phyloP scores from a whole-genome alignment of 352 stramenopile species.

The Pythium periplocum region DNA sequence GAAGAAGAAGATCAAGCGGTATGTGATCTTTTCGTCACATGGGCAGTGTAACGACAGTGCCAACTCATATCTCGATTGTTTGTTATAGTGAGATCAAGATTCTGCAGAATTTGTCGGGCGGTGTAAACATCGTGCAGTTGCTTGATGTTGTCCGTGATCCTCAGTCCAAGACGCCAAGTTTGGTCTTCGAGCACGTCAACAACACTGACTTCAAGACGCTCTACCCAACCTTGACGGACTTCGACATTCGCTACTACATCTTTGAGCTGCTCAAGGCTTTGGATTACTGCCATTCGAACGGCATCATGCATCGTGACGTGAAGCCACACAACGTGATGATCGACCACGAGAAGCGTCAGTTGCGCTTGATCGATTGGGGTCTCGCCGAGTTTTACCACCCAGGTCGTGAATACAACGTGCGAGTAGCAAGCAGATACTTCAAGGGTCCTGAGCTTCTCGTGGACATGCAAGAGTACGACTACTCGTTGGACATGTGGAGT shows the following conservation, averaged over 20 bases:
- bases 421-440: conserved; percentile 98
- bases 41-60: too few relatives aligned
- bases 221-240: conserved; percentile 98
- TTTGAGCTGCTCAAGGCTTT: conserved; percentile 95
- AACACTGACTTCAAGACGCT: conserved; percentile 99
- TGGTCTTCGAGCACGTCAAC: conserved; percentile 99
- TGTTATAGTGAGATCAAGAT: conserved; percentile 97
- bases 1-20: conserved; percentile 99
- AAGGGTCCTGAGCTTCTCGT: conserved; percentile 99
- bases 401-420: conserved; percentile 98
- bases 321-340: conserved; percentile 99
- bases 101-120: conserved; percentile 98
- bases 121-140: conserved; percentile 98
- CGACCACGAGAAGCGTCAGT: conserved; percentile 97
- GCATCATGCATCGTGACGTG: conserved; percentile 99
- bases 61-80: background rate
- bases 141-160: conserved; percentile 98
- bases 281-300: conserved; percentile 99
- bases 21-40: conserved; percentile 1
- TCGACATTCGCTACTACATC: conserved; percentile 99
- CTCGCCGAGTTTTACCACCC: conserved; percentile 99
- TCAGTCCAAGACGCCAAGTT: conserved; percentile 97
- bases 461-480: conserved; percentile 99
- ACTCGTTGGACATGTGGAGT: conserved; percentile 99
- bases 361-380: conserved; percentile 99